Percentiles rank a stretch among this genome's conserved stretches.
Conservation (phyloP, 2,329 filamentous ascomycete genomes). For the Cladosporium sp. region DNA sequence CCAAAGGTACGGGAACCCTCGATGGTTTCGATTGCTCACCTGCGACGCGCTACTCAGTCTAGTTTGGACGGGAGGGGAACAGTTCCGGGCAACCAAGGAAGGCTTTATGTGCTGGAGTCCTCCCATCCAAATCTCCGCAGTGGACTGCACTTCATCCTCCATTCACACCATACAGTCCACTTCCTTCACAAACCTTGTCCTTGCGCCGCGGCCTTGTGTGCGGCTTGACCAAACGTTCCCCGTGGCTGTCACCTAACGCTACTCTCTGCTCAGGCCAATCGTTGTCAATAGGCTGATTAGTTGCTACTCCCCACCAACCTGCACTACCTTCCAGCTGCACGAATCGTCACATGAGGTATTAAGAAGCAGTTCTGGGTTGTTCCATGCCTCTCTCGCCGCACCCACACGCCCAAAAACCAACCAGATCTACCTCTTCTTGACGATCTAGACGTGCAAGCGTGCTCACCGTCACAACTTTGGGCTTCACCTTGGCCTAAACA, state of each 20-base stretch:
- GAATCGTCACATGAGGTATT: constrained; percentile 1
- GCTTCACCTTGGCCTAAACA: not conserved
- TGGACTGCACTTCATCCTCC: not conserved
- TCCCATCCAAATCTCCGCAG: constrained; percentile 2
- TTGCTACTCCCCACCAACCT: not conserved
- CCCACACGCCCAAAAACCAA: not conserved
- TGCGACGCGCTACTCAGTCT: constrained; percentile 5
- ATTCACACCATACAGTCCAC: not conserved
- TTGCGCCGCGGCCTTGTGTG: constrained; percentile 8
- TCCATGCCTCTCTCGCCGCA: not conserved
- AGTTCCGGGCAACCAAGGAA: not conserved
- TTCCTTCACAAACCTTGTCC: not conserved
- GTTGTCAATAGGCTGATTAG: not conserved
- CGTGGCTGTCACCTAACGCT: constrained; percentile 9
- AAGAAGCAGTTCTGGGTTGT: not conserved
- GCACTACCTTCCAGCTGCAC: not conserved
- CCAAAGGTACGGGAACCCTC: not conserved
- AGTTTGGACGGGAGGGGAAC: constrained; percentile 8
- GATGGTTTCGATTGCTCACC: not conserved
- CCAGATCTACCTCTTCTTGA: not conserved
- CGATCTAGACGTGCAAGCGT: not conserved
- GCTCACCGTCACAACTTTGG: not conserved
- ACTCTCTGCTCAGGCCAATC: constrained; percentile 10
- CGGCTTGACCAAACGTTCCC: not conserved
- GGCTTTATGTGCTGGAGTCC: constrained; percentile 14